Evolutionary conservation across 1,139 yeast genomes (phyloP).

Genomic region (Eremothecium sinecaudum): DNA sequence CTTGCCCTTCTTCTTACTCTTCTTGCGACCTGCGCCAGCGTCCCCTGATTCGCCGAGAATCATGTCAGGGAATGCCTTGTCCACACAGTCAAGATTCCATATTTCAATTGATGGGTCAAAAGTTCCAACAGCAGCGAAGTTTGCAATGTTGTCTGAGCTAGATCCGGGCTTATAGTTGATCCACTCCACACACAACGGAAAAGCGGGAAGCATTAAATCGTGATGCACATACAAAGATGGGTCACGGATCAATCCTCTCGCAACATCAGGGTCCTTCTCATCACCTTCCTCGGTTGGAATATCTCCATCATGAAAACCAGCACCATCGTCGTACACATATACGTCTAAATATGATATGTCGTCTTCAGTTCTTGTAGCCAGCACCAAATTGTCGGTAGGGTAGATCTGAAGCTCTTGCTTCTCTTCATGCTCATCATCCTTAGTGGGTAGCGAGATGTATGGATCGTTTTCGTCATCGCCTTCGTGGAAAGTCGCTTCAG

Average conservation of each 20-base stretch:
- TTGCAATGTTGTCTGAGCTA: slow-evolving; percentile 46
- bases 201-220: slow-evolving; percentile 92
- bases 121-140: slow-evolving; percentile 93
- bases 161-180: slow-evolving; percentile 58
- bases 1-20: slow-evolving; percentile 42
- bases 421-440: slow-evolving; percentile 59
- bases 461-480: slow-evolving; percentile 63
- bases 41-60: slow-evolving; percentile 73
- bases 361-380: slow-evolving; percentile 94
- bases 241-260: slow-evolving; percentile 61
- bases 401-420: slow-evolving; percentile 76
- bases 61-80: slow-evolving; percentile 89
- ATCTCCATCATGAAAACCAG: slow-evolving; percentile 62
- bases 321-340: slow-evolving; percentile 90
- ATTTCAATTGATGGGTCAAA: slow-evolving; percentile 96
- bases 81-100: slow-evolving; percentile 90
- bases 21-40: slow-evolving; percentile 36
- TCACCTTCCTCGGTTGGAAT: slow-evolving; percentile 54
- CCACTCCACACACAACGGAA: slow-evolving; percentile 97
- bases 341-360: slow-evolving; percentile 88
- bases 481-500: slow-evolving; percentile 46
- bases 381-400: slow-evolving; percentile 80
- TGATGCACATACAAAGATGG: slow-evolving; percentile 85
- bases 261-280: slow-evolving; percentile 53
- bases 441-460: slow-evolving; percentile 59